Percentiles rank a stretch among this genome's conserved stretches.
Evolutionary conservation across 768 basidiomycete genomes (phyloP).

Genomic region (Kwoniella sp.): DNA sequence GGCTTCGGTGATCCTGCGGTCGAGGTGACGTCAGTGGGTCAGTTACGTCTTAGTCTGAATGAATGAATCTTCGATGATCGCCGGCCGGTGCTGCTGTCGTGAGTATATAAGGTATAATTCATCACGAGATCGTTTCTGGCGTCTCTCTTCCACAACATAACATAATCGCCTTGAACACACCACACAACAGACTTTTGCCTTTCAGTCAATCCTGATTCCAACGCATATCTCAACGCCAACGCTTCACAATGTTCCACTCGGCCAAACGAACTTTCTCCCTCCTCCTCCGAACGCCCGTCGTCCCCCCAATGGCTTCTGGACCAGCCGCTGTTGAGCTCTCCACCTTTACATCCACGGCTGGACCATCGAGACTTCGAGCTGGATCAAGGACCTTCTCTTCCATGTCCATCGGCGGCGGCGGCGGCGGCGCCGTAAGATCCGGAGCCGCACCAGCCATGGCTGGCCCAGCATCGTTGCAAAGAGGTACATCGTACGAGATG

Average conservation of each 20-base stretch:
- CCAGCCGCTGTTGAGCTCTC: constrained; percentile 42
- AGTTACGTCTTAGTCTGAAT: background rate
- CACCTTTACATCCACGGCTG: constrained; percentile 26
- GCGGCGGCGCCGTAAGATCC: background rate
- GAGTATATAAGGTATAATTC: too few species aligned
- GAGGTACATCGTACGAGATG: constrained; percentile 8
- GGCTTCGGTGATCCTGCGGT: too few species aligned
- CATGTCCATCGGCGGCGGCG: constrained; percentile 17
- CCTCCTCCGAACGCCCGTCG: constrained; percentile 41
- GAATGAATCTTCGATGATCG: too few species aligned
- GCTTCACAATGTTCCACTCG: constrained; percentile 37
- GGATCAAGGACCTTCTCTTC: constrained; percentile 31
- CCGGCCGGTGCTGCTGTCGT: too few species aligned
- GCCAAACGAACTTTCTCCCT: constrained; percentile 33
- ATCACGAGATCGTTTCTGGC: too few species aligned
- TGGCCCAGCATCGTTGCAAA: background rate
- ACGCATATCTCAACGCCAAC: constrained; percentile 4
- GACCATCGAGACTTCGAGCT: constrained; percentile 37
- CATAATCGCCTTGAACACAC: background rate
- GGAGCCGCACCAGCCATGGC: too few species aligned
- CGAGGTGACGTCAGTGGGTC: background rate
- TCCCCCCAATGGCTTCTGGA: constrained; percentile 26
- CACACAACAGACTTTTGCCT: too few species aligned
- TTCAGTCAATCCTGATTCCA: too few species aligned
- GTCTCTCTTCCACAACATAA: too few species aligned